Conservation (phyloP, 352 stramenopile species). For the Phytophthora podocarpi region DNA sequence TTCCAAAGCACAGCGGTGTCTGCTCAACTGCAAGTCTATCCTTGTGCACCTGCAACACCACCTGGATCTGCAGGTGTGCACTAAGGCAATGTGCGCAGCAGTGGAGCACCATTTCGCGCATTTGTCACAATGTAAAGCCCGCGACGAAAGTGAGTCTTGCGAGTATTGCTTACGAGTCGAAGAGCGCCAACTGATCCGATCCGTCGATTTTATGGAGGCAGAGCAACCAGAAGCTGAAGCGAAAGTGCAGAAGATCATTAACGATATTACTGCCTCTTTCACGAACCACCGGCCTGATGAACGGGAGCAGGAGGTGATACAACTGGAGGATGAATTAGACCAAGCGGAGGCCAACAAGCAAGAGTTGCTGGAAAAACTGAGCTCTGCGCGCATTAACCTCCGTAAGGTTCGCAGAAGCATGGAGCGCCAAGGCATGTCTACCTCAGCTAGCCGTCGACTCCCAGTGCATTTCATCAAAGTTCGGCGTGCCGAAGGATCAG, state of each 20-base stretch:
- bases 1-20: conserved; percentile 50
- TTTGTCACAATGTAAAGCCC: conserved; percentile 52
- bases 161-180: conserved; percentile 66
- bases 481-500: conserved; percentile 11
- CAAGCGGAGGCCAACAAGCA: conserved; percentile 61
- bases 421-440: conserved; percentile 28
- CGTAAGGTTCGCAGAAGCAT: conserved; percentile 48
- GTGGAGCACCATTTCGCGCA: conserved; percentile 71
- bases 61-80: conserved; percentile 57
- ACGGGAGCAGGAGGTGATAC: conserved; percentile 46
- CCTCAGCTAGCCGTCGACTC: conserved; percentile 22
- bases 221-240: conserved; percentile 58
- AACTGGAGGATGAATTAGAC: conserved; percentile 66
- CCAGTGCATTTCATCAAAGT: conserved; percentile 57
- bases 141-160: conserved; percentile 35
- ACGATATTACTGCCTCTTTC: conserved; percentile 54
- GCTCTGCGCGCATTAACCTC: conserved; percentile 27
- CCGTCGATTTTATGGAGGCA: conserved; percentile 53
- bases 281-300: conserved; percentile 43
- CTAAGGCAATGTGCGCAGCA: conserved; percentile 51
- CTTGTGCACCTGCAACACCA: conserved; percentile 68
- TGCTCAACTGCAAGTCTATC: conserved; percentile 61
- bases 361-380: conserved; percentile 49
- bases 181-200: conserved; percentile 52
- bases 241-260: conserved; percentile 55